Conservation (phyloP, 805 yeast species). For the Metschnikowia continentalis region DNA sequence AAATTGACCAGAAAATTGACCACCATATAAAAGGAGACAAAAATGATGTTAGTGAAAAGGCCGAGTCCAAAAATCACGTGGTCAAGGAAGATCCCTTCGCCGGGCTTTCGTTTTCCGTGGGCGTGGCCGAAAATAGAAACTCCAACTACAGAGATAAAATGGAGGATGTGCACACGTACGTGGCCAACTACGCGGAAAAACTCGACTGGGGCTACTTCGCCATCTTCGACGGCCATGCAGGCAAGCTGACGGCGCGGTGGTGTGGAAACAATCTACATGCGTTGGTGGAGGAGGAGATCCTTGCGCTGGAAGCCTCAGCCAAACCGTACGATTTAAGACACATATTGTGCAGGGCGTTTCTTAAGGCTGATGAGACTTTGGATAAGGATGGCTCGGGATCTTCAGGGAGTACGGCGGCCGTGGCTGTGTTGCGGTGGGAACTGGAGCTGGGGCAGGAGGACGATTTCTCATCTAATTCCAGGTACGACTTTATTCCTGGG, state of each 20-base stretch:
- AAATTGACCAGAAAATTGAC: neutral
- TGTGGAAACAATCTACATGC: slow-evolving; percentile 84
- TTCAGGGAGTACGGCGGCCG: slow-evolving; percentile 95
- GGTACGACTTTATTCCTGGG: slow-evolving; percentile 47
- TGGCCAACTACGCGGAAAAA: slow-evolving; percentile 87
- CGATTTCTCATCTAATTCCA: slow-evolving; percentile 4
- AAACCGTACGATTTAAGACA: slow-evolving; percentile 51
- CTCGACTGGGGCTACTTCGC: slow-evolving; percentile 95
- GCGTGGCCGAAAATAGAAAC: slow-evolving; percentile 89
- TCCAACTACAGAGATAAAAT: slow-evolving; percentile 74
- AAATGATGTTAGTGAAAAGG: too few relatives aligned
- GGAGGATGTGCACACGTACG: slow-evolving; percentile 96
- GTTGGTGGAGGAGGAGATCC: slow-evolving; percentile 55
- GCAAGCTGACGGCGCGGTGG: slow-evolving; percentile 89
- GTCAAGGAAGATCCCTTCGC: slow-evolving; percentile 40
- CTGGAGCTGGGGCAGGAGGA: slow-evolving; percentile 7
- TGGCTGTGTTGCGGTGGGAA: slow-evolving; percentile 88
- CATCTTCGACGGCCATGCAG: slow-evolving; percentile 96
- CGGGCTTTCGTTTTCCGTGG: slow-evolving; percentile 72
- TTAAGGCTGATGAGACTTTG: slow-evolving; percentile 69
- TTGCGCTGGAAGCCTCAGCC: slow-evolving; percentile 20
- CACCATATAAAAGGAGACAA: too few relatives aligned
- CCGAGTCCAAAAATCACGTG: too few relatives aligned
- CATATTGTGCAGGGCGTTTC: slow-evolving; percentile 64
- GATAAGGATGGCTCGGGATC: slow-evolving; percentile 58